A percentile compares a stretch with the other conserved stretches of the same genome.
Evolutionary conservation across 2,329 filamentous ascomycete species (phyloP).

Genomic region (Hypoxylon sp.): DNA sequence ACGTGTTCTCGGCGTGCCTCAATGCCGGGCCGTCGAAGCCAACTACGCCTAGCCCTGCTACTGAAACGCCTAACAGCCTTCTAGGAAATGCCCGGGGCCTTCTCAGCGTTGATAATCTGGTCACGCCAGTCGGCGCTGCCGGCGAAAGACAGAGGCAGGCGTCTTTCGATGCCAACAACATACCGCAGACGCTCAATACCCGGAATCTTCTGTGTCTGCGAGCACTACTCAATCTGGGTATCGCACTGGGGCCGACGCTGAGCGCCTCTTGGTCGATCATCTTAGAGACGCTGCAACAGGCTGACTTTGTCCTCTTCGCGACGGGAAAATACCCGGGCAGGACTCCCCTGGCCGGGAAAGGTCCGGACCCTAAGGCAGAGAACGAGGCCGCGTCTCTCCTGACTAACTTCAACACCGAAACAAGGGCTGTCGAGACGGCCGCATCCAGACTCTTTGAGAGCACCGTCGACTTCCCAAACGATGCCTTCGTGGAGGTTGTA

Average conservation of each 20-base stretch:
- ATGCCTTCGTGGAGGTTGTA: conserved; percentile 80
- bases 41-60: conserved; percentile 53
- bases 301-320: conserved; percentile 82
- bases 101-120: conserved; percentile 75
- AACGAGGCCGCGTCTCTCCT: conserved; percentile 60
- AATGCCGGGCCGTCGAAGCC: conserved; percentile 57
- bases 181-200: conserved; percentile 72
- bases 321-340: conserved; percentile 63
- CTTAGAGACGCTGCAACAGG: conserved; percentile 89
- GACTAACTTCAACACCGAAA: conserved; percentile 78
- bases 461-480: conserved; percentile 87
- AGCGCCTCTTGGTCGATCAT: conserved; percentile 88
- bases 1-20: conserved; percentile 69
- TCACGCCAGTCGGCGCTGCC: conserved; percentile 63
- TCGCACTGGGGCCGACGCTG: conserved; percentile 89
- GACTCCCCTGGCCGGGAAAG: conserved; percentile 57
- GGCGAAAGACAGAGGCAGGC: conserved; percentile 66
- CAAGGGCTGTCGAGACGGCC: conserved; percentile 87
- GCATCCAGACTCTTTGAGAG: conserved; percentile 88
- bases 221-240: conserved; percentile 92
- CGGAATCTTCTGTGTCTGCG: conserved; percentile 89
- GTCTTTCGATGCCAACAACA: conserved; percentile 61
- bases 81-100: conserved; percentile 76
- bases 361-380: conserved; percentile 58
- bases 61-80: conserved; percentile 64